Evolutionary conservation across 2,329 filamentous ascomycete genomes (phyloP).

Genomic region (Monosporascus sp.): DNA sequence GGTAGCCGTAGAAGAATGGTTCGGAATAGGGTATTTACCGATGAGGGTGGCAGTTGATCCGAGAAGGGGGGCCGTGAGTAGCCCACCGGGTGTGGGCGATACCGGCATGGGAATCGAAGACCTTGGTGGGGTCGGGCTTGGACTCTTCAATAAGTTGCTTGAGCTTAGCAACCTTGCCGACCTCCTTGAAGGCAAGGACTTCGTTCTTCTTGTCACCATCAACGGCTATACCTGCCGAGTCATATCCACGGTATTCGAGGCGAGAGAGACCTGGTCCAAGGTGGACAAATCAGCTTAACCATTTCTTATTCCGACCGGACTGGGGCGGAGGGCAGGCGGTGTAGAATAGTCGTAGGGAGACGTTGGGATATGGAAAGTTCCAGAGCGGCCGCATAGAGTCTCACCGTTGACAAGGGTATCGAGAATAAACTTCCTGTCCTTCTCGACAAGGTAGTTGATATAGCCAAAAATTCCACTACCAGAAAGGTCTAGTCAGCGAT

Average conservation of each 20-base stretch:
- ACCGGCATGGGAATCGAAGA: conserved; percentile 96
- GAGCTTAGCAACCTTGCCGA: conserved; percentile 97
- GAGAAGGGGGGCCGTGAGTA: conserved; percentile 91
- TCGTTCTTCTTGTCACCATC: conserved; percentile 99
- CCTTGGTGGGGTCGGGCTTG: conserved; percentile 80
- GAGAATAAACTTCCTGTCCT: conserved; percentile 94
- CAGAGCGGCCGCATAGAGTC: conserved; percentile 28
- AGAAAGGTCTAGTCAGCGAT: conserved; percentile 20
- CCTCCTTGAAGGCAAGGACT: conserved; percentile 96
- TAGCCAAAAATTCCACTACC: conserved; percentile 91
- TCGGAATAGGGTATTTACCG: conserved; percentile 53
- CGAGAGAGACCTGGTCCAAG: conserved; percentile 69
- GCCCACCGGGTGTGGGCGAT: conserved; percentile 99
- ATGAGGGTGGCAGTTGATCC: conserved; percentile 96
- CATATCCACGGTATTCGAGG: conserved; percentile 97
- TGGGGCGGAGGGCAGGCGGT: background rate
- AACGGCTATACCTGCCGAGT: conserved; percentile 91
- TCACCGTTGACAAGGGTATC: conserved; percentile 93
- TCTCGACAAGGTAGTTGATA: conserved; percentile 99
- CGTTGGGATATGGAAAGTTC: background rate
- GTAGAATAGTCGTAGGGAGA: background rate
- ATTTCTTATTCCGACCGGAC: background rate
- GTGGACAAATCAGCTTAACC: conserved; percentile 22
- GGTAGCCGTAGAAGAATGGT: conserved; percentile 15
- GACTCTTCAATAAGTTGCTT: conserved; percentile 84